Evolutionary conservation across 805 yeast species (phyloP), one percentile per base, ranked within the genome.

Genomic region (Wickerhamomyces xylosicus): DNA sequence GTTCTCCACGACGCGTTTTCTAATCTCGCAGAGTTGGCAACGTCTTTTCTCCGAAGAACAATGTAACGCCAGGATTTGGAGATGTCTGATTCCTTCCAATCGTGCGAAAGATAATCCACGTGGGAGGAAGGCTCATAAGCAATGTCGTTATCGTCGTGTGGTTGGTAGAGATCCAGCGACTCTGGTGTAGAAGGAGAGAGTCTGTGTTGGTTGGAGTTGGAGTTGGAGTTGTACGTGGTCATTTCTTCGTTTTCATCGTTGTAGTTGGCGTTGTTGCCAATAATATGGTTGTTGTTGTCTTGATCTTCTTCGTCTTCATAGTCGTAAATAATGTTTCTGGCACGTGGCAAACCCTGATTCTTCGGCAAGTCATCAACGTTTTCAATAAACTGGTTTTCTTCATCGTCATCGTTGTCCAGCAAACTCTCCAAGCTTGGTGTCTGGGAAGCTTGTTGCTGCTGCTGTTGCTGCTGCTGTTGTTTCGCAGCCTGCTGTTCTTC

Each of bases 1-100:
- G 97, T 92, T 59, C 98, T 73, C 98, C 98, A 90, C 39, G 90
- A 77, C 1, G 97, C 97, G 55, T 84, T 84, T 56, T 84, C 95
- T 38, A 84, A 64, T 42, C 95, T 64, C 3, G 84, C 94, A 47
- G 77, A 76, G 64, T 77, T 78, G 31, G 95, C 95, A 44, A 85
- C 82, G 54, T 85, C 90, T 45, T 84, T 84, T 35, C 95, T 73
- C 49, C 83, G 77, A 45, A 77, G 62, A 33, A 86, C 87, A 41
- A 92, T 82, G 57, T 92, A 92, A 48, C 95, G 71, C 99, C 99
- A 92, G 22, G 96, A 85, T 46, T 85, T 85, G 11, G 95, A 85
- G 22, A 92, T 85, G 56, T 92, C 98, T 5, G 77, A 64, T 47
- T 89, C 97, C 50, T 86, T 85, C 99, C 99, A 92, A 57, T 92